phyloP scores from a whole-genome alignment of 768 basidiomycete genomes.

The Cubamyces lactineus region DNA sequence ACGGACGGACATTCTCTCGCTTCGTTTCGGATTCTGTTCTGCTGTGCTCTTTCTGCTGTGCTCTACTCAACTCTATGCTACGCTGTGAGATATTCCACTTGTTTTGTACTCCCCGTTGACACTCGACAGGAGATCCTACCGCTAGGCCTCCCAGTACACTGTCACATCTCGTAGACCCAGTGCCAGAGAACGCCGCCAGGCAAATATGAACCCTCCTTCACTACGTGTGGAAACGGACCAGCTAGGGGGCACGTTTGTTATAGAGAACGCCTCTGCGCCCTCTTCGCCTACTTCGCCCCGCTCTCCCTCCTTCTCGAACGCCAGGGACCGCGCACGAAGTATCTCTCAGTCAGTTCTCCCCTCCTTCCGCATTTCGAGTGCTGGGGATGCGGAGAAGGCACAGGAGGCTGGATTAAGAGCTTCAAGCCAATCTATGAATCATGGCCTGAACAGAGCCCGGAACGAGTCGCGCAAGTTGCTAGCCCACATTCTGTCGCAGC shows the following conservation, averaged over 20 bases:
- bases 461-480: conserved; percentile 74
- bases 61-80: neutral
- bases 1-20: neutral
- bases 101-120: too few relatives aligned
- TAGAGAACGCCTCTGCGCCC: conserved; percentile 1
- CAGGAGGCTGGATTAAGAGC: conserved; percentile 25
- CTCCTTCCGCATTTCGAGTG: conserved; percentile 36
- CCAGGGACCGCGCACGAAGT: conserved; percentile 30
- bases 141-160: too few relatives aligned
- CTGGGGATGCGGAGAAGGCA: conserved; percentile 31
- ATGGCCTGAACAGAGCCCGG: conserved; percentile 44
- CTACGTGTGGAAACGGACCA: conserved; percentile 28
- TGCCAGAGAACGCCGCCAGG: neutral
- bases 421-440: conserved; percentile 23
- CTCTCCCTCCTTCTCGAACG: conserved; percentile 18
- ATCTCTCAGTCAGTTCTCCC: conserved; percentile 31
- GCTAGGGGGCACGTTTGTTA: neutral
- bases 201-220: conserved; percentile 11
- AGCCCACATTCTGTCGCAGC: conserved; percentile 61
- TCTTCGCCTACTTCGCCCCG: conserved; percentile 14
- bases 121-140: too few relatives aligned
- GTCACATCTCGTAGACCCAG: too few relatives aligned
- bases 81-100: neutral
- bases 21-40: neutral
- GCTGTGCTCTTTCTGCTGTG: neutral